phyloP scores from a whole-genome alignment of 2,329 filamentous ascomycete genomes.

The Botrytis paeoniae region DNA sequence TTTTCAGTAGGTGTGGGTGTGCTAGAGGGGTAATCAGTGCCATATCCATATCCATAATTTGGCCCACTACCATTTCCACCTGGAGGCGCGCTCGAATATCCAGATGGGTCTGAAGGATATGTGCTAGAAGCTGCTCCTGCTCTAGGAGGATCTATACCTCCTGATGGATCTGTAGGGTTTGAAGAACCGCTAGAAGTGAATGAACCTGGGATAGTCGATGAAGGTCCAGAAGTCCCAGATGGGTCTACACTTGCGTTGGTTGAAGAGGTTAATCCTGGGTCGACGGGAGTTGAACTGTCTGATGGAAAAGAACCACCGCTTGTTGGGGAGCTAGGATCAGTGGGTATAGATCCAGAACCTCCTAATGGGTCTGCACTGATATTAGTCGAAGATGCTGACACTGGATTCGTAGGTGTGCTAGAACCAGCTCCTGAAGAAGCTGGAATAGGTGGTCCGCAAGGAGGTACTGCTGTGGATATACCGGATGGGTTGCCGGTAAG shows the following conservation, averaged over 20 bases:
- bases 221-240: background rate
- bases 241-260: background rate
- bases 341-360: background rate
- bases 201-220: background rate
- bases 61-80: background rate
- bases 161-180: background rate
- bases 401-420: background rate
- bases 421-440: background rate
- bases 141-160: background rate
- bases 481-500: background rate
- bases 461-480: background rate
- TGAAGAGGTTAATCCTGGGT: background rate
- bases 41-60: conserved; percentile 6
- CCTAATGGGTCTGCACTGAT: background rate
- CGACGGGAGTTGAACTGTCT: background rate
- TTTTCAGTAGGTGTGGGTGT: background rate
- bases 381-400: background rate
- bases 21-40: background rate
- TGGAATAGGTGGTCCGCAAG: background rate
- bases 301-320: background rate
- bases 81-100: background rate
- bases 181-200: background rate
- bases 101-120: background rate
- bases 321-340: background rate
- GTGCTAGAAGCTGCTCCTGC: background rate